phyloP scores from a whole-genome alignment of 352 stramenopile species.

The Globisporangium rhizosaccharum region DNA sequence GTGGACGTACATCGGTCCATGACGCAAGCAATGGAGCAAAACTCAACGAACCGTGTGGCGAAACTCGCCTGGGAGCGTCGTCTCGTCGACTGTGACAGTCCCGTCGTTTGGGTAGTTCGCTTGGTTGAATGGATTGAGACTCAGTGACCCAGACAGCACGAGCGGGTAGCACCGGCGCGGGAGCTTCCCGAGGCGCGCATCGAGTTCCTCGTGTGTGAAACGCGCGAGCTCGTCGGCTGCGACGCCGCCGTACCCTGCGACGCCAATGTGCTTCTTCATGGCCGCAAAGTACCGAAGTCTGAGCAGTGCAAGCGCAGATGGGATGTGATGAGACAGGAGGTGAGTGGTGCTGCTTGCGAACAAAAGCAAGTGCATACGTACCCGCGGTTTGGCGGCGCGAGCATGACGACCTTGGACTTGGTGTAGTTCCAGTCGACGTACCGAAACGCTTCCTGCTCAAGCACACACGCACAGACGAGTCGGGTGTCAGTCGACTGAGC shows the following conservation, averaged over 20 bases:
- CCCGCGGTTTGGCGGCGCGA: slow-evolving; percentile 66
- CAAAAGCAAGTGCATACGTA: slow-evolving; percentile 11
- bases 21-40: not conserved
- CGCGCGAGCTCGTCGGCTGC: slow-evolving; percentile 52
- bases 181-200: slow-evolving; percentile 59
- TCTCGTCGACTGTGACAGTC: slow-evolving; percentile 61
- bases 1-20: too few species aligned
- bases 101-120: slow-evolving; percentile 70
- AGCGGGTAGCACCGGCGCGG: slow-evolving; percentile 54
- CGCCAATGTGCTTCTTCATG: slow-evolving; percentile 50
- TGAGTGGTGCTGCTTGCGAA: not conserved
- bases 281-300: slow-evolving; percentile 58
- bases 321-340: not conserved
- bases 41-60: slow-evolving; percentile 37
- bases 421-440: slow-evolving; percentile 67
- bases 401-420: slow-evolving; percentile 70
- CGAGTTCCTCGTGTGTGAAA: slow-evolving; percentile 31
- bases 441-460: slow-evolving; percentile 59
- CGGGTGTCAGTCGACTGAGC: not conserved
- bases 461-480: not conserved
- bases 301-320: not conserved
- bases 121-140: slow-evolving; percentile 72
- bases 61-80: slow-evolving; percentile 56
- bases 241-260: slow-evolving; percentile 51
- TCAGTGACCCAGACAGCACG: slow-evolving; percentile 55